Evolutionary conservation across 208 protist genomes (phyloP).

Genomic region (Leishmania aethiopica): DNA sequence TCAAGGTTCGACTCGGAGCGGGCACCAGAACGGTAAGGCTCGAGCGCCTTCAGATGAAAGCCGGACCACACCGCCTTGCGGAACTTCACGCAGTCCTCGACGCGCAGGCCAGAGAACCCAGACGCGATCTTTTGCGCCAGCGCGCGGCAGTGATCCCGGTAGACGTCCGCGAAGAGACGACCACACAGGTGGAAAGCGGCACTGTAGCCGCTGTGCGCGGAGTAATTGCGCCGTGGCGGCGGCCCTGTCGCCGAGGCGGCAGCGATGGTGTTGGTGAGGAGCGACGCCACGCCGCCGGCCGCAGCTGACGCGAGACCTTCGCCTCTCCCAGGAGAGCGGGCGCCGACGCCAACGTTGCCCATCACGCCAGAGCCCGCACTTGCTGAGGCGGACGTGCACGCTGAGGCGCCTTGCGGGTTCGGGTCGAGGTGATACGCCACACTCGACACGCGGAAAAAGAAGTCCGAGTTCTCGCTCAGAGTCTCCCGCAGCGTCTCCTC

Average conservation of each 20-base stretch:
- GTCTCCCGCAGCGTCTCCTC: slow-evolving; percentile 26
- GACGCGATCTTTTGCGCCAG: slow-evolving; percentile 28
- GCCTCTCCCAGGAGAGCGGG: neutral
- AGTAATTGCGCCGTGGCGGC: slow-evolving; percentile 25
- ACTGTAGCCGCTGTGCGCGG: slow-evolving; percentile 35
- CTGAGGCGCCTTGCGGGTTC: neutral
- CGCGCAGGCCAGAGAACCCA: slow-evolving; percentile 26
- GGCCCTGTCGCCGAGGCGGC: neutral
- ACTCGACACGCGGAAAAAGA: slow-evolving; percentile 44
- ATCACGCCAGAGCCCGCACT: neutral
- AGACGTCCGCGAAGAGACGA: slow-evolving; percentile 30
- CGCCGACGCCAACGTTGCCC: neutral
- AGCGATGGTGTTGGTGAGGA: slow-evolving; percentile 21
- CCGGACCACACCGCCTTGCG: slow-evolving; percentile 31
- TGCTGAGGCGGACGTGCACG: slow-evolving; percentile 6
- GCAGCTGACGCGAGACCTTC: slow-evolving; percentile 11
- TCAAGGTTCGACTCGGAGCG: slow-evolving; percentile 47
- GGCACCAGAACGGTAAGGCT: slow-evolving; percentile 24
- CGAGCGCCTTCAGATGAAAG: slow-evolving; percentile 31
- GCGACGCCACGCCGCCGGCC: slow-evolving; percentile 20
- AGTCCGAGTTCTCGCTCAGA: slow-evolving; percentile 31
- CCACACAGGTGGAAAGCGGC: slow-evolving; percentile 39
- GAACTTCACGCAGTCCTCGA: slow-evolving; percentile 39
- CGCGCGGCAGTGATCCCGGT: slow-evolving; percentile 25
- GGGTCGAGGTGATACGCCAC: slow-evolving; percentile 39